Percentiles rank a stretch among this genome's conserved stretches.
phyloP scores from a whole-genome alignment of 176 grass and related monocot species.

The Carex kokanica region DNA sequence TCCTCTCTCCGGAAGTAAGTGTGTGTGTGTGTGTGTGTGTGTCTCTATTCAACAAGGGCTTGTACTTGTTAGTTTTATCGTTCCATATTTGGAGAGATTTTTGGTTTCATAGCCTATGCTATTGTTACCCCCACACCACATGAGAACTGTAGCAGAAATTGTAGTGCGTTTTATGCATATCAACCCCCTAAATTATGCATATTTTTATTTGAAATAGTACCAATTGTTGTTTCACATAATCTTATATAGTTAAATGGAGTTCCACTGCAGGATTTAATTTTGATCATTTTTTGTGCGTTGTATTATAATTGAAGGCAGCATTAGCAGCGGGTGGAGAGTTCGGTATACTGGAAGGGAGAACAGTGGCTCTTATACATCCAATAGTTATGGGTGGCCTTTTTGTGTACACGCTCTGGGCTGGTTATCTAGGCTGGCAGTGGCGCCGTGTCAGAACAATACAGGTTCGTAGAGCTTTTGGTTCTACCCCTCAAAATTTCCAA shows the following conservation, averaged over 20 bases:
- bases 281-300: not conserved
- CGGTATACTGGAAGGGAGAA: constrained; percentile 80
- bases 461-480: constrained; percentile 7
- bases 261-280: not conserved
- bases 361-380: constrained; percentile 74
- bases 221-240: not conserved
- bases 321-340: constrained; percentile 60
- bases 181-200: not conserved
- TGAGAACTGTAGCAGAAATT: not conserved
- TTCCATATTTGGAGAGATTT: not conserved
- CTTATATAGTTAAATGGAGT: too few species aligned
- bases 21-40: too few species aligned
- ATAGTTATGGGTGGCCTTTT: constrained; percentile 76
- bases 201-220: not conserved
- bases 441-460: constrained; percentile 82
- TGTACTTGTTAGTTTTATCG: not conserved
- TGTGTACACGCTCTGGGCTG: constrained; percentile 84
- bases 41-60: not conserved
- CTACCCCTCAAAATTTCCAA: too few species aligned
- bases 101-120: not conserved
- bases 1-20: constrained; percentile 17
- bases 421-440: constrained; percentile 96
- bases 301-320: constrained; percentile 34
- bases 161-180: too few species aligned
- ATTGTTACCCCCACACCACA: not conserved